Base-by-base conservation (phyloP, 768 basidiomycete species). In the Termitomyces sp. region DNA sequence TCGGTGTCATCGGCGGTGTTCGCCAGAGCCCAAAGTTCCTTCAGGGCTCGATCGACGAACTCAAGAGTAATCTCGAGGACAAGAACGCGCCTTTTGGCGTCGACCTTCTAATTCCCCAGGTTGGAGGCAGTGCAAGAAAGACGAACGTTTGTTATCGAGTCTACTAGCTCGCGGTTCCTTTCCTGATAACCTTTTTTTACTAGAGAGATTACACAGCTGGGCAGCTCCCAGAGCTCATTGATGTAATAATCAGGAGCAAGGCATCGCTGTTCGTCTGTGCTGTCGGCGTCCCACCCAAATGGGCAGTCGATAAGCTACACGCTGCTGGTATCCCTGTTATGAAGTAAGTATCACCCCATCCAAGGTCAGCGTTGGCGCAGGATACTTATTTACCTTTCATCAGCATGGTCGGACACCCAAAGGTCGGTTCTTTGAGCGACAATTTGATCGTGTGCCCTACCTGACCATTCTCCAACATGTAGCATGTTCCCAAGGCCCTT, bases 1-100 rank as follows among this genome's bases (percentile, higher is more conserved):
- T 89, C 62, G 94, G 94, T 21, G 91, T 94, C 64, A 93, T 95
- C 61, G 94, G 92, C 3, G 94, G 93, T 35, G 69, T 89, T 45
- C 79, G 81, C 38, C 87, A 87, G 65, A 87, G 77, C 52, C 89
- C 88, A 21, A 85, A 83, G 63, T 79, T 89, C 63, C 81, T 92
- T 23, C 78, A 82, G 60, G 75, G 78, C 28, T 78, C 77, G 17
- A 89, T 90, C 48, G 76, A 85, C 23, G 87, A 91, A 63, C 70
- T 94, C 63, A 93, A 91, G 72, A 77, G 75, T 38, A 72, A 84
- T 64, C 76, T 96, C 14, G 84, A 88, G 62, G 82, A 92, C 73
- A 81, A 85, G 73, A 78, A 80, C 60, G 87, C 86, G 1, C 87
- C 87, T 0, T 89, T 89, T 57, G 88, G 94, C 6, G 84, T 95